Conservation (phyloP, 768 basidiomycete genomes). For the Lentinus brumalis region DNA sequence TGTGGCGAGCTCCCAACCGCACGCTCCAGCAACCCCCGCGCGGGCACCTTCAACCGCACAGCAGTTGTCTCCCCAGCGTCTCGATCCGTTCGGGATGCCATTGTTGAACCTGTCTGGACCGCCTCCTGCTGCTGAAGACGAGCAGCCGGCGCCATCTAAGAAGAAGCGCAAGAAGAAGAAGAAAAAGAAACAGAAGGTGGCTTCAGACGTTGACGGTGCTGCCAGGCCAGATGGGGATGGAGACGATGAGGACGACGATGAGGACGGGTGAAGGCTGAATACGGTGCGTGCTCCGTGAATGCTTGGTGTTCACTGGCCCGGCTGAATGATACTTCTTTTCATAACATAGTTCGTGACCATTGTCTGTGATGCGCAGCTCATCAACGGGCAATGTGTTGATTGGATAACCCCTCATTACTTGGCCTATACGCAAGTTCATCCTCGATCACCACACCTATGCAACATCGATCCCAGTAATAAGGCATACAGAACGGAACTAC, state of each 20-base stretch:
- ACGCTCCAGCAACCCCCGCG: neutral
- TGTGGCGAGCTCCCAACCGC: neutral
- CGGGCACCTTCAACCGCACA: neutral
- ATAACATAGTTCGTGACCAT: too few species aligned
- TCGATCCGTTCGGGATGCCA: constrained; percentile 30
- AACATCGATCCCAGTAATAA: too few species aligned
- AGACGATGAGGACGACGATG: neutral
- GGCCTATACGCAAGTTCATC: too few species aligned
- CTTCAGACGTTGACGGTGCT: constrained; percentile 1
- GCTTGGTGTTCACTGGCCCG: too few species aligned
- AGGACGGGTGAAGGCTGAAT: too few species aligned
- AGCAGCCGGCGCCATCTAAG: constrained; percentile 35
- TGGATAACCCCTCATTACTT: too few species aligned
- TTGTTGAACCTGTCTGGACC: constrained; percentile 60
- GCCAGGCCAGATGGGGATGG: neutral
- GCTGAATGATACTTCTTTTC: too few species aligned
- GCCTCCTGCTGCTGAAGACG: constrained; percentile 27
- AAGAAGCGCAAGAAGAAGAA: constrained; percentile 64
- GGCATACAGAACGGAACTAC: too few species aligned
- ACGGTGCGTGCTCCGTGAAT: too few species aligned
- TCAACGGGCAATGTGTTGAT: too few species aligned
- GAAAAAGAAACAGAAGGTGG: constrained; percentile 31
- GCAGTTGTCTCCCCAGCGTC: neutral
- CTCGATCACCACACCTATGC: too few species aligned
- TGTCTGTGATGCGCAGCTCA: too few species aligned